Conservation (phyloP, 2,329 filamentous ascomycete genomes). For the Microcyclospora pomicola region DNA sequence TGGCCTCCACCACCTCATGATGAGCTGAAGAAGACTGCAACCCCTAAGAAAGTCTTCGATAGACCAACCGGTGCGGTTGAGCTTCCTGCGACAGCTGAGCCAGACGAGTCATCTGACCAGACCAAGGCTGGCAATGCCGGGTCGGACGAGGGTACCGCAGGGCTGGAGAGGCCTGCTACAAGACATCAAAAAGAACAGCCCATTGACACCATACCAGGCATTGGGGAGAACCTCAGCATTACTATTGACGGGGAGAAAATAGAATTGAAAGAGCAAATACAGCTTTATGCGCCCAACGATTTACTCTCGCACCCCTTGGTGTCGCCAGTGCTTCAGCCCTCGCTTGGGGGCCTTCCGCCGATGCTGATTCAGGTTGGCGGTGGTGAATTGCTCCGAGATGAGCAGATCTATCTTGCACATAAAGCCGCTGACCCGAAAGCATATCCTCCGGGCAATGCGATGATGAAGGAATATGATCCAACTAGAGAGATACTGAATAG, state of each 20-base stretch:
- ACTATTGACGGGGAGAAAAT: constrained; percentile 57
- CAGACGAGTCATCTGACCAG: constrained; percentile 2
- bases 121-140: constrained; percentile 3
- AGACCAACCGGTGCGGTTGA: constrained; percentile 16
- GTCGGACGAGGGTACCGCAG: constrained; percentile 5
- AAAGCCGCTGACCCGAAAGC: constrained; percentile 74
- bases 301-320: constrained; percentile 77
- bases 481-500: constrained; percentile 40
- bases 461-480: constrained; percentile 49
- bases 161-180: constrained; percentile 4
- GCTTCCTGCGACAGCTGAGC: constrained; percentile 11
- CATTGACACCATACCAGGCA: constrained; percentile 11
- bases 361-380: constrained; percentile 66
- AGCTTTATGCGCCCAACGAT: constrained; percentile 74
- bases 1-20: constrained; percentile 86
- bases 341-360: constrained; percentile 78
- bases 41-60: constrained; percentile 10
- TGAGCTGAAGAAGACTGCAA: constrained; percentile 11
- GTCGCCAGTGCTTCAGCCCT: constrained; percentile 76
- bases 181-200: constrained; percentile 4
- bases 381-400: constrained; percentile 79
- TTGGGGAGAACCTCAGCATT: constrained; percentile 42
- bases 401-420: constrained; percentile 89
- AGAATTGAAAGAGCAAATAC: constrained; percentile 79
- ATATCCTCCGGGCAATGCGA: constrained; percentile 55